These are phyloP conservation scores for Neofusicoccum laricinum DNA, from an alignment of 2,329 filamentous ascomycete species.

Conservation along the genomic window DNA sequence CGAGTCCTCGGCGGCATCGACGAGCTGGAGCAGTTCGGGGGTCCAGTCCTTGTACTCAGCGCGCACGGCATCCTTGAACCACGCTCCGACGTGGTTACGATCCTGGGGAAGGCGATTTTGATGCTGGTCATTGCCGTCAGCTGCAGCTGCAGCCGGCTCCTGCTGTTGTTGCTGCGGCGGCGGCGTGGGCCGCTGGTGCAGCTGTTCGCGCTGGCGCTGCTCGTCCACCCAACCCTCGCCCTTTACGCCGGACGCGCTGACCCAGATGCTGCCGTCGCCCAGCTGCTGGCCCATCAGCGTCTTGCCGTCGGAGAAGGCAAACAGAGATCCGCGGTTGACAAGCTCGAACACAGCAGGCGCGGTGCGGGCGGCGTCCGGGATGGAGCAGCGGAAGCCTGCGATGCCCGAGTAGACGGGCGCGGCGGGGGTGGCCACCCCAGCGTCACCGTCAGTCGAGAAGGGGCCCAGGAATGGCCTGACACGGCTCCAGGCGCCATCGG, in stretches of 20 bases:
- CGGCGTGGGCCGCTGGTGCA: background rate
- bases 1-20: constrained; percentile 25
- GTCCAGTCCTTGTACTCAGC: constrained; percentile 31
- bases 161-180: constrained; percentile 9
- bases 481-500: constrained; percentile 45
- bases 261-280: constrained; percentile 32
- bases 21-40: constrained; percentile 26
- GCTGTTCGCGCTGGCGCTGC: background rate
- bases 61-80: constrained; percentile 18
- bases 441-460: background rate
- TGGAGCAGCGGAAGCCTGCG: constrained; percentile 29
- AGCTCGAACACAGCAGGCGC: constrained; percentile 30
- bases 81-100: constrained; percentile 16
- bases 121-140: background rate
- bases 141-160: constrained; percentile 17
- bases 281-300: constrained; percentile 30
- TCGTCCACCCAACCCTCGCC: constrained; percentile 25
- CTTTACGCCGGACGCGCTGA: constrained; percentile 24
- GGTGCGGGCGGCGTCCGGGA: constrained; percentile 26
- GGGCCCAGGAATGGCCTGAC: constrained; percentile 31
- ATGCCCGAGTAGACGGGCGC: constrained; percentile 38
- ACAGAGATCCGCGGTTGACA: constrained; percentile 34
- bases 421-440: constrained; percentile 10
- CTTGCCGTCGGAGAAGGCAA: constrained; percentile 29
- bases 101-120: background rate